Conservation (phyloP, 1,284 basidiomycete genomes). For the Ustanciosporium gigantosporum region DNA sequence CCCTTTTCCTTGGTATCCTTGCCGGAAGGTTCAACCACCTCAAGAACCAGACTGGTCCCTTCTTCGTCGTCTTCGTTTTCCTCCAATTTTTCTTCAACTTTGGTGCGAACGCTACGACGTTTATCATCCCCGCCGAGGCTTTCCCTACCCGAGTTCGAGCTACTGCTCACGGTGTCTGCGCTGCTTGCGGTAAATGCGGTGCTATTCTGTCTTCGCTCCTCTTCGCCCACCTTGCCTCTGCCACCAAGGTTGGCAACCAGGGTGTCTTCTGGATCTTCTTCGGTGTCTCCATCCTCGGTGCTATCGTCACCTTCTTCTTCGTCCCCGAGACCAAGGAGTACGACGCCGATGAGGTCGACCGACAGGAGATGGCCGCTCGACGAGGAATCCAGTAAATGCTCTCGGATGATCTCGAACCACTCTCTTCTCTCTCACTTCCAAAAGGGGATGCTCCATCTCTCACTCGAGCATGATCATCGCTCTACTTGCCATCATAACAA, state of each 20-base stretch:
- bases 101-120: slow-evolving; percentile 81
- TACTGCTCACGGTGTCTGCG: slow-evolving; percentile 64
- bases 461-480: too few relatives aligned
- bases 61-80: slow-evolving; percentile 77
- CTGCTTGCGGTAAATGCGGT: slow-evolving; percentile 65
- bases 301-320: slow-evolving; percentile 41
- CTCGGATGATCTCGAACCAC: too few relatives aligned
- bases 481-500: too few relatives aligned
- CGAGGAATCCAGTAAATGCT: slow-evolving; percentile 32
- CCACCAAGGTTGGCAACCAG: slow-evolving; percentile 25
- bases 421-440: too few relatives aligned
- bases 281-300: slow-evolving; percentile 46
- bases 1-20: slow-evolving; percentile 59
- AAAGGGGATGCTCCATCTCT: too few relatives aligned
- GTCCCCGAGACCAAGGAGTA: slow-evolving; percentile 54
- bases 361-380: slow-evolving; percentile 42
- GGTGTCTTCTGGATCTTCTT: slow-evolving; percentile 59
- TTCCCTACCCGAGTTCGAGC: slow-evolving; percentile 76
- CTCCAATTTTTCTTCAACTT: slow-evolving; percentile 64
- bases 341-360: slow-evolving; percentile 56
- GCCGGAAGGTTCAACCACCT: slow-evolving; percentile 54
- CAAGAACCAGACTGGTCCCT: slow-evolving; percentile 65
- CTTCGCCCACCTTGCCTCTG: slow-evolving; percentile 40
- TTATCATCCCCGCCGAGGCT: slow-evolving; percentile 72
- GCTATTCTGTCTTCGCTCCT: slow-evolving; percentile 63